A percentile compares a stretch with the other conserved stretches of the same genome.
Conservation (phyloP, 768 basidiomycete species). For the Termitomyces sp. region DNA sequence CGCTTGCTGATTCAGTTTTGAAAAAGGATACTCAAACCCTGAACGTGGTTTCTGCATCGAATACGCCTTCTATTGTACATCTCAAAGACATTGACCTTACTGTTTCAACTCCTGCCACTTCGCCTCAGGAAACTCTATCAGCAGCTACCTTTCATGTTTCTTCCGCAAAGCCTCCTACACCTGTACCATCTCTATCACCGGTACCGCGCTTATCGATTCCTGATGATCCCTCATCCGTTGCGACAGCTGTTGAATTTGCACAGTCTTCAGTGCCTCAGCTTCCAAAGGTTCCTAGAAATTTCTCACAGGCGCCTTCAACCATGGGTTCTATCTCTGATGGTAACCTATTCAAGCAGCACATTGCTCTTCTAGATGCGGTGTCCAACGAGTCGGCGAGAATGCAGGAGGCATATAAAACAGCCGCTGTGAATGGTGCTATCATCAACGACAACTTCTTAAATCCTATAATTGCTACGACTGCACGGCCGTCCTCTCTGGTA, state of each 20-base stretch:
- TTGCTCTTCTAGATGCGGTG: slow-evolving; percentile 65
- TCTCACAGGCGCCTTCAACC: slow-evolving; percentile 11
- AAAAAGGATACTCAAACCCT: not conserved
- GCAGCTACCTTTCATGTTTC: not conserved
- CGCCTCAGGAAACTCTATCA: not conserved
- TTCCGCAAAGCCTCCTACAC: not conserved
- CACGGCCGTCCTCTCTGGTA: not conserved
- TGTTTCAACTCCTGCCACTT: not conserved
- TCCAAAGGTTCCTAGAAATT: too few relatives aligned
- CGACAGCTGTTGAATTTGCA: not conserved
- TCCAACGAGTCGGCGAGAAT: slow-evolving; percentile 68
- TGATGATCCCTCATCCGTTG: not conserved
- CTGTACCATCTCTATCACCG: not conserved
- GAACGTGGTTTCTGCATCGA: not conserved
- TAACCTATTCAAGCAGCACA: slow-evolving; percentile 59
- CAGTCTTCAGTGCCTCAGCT: not conserved
- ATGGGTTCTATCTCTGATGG: slow-evolving; percentile 41
- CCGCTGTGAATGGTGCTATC: slow-evolving; percentile 8
- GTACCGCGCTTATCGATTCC: not conserved
- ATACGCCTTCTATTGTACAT: not conserved
- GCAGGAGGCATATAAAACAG: slow-evolving; percentile 27
- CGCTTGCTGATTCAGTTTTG: slow-evolving; percentile 51
- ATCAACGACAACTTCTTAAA: slow-evolving; percentile 7
- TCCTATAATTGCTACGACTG: slow-evolving; percentile 3
- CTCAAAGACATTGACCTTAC: not conserved